phyloP scores from a whole-genome alignment of 2,329 filamentous ascomycete species.

The Aspergillus chevalieri region DNA sequence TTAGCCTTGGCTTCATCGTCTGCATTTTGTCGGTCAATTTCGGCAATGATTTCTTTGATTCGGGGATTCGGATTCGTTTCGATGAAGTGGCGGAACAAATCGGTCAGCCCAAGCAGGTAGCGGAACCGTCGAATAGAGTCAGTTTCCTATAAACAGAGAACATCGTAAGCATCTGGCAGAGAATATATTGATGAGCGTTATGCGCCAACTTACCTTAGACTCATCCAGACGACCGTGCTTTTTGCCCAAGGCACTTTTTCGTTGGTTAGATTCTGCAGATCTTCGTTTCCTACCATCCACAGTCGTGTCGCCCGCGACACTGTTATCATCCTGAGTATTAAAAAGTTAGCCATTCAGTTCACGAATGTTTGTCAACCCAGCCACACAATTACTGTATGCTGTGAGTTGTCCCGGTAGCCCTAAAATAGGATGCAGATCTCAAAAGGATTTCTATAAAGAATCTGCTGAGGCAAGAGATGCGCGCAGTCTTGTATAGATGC shows the following conservation, averaged over 20 bases:
- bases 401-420: neutral
- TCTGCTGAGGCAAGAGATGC: slow-evolving; percentile 22
- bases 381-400: neutral
- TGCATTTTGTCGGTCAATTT: slow-evolving; percentile 89
- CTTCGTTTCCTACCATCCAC: slow-evolving; percentile 76
- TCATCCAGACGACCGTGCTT: slow-evolving; percentile 90
- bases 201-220: slow-evolving; percentile 63
- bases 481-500: neutral
- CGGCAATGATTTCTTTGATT: slow-evolving; percentile 85
- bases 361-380: neutral
- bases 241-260: slow-evolving; percentile 87
- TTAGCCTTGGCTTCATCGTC: slow-evolving; percentile 63
- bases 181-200: neutral
- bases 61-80: slow-evolving; percentile 93
- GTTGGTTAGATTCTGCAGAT: slow-evolving; percentile 79
- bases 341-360: slow-evolving; percentile 28
- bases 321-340: slow-evolving; percentile 56
- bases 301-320: slow-evolving; percentile 66
- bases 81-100: slow-evolving; percentile 98
- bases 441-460: slow-evolving; percentile 50
- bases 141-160: slow-evolving; percentile 61
- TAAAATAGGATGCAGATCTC: neutral
- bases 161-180: slow-evolving; percentile 9
- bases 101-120: slow-evolving; percentile 89
- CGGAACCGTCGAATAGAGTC: slow-evolving; percentile 91